Evolutionary conservation across 164 flowering plant genomes (phyloP), one percentile per base, ranked within the genome.

Genomic region (Magnolia changhungtana): DNA sequence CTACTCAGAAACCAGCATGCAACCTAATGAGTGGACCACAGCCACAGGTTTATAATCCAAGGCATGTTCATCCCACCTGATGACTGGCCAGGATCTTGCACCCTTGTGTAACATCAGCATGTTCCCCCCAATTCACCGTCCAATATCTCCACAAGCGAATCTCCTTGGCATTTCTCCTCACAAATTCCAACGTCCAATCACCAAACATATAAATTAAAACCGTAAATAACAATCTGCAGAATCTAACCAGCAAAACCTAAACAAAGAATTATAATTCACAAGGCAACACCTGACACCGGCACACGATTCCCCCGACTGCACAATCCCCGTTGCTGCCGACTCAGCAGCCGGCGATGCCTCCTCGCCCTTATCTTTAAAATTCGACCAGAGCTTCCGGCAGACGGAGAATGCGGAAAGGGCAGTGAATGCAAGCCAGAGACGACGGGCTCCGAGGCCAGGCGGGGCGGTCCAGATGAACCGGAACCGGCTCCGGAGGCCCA

Each of bases 391-490:
- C 66, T 83, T 83, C 31, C 92, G 81, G 73, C 81, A 85, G 63
- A 89, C 86, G 1, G 96, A 88, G 82, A 92, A 90, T 1, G 92
- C 97, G 0, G 97, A 92, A 50, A 93, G 83, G 9, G 97, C 94
- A 0, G 97, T 89, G 83, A 91, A 87, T 13, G 94, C 97, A 3
- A 93, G 72, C 94, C 97, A 93, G 50, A 93, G 91, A n/a, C 96
- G 86, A 18, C 96, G 88, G 16, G 94, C 94, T 0, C 96, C 95
- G 58, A 93, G 85, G 0, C 94, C 94, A 0, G 96, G 93, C 19
- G 96, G 94, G 64, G 88, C 91, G 1, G 94, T 88, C 96, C 94
- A 91, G 49, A 85, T 67, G 80, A 93, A 90, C 31, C 97, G 82
- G 72, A 90, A 80, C 86, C 82, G 88, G 84, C 87, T 80, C 1